Percentiles rank a stretch among this genome's conserved stretches.
These are phyloP conservation scores for Aegilops tauschii DNA, from an alignment of 176 grass and related monocot species.

Conservation along the genomic window DNA sequence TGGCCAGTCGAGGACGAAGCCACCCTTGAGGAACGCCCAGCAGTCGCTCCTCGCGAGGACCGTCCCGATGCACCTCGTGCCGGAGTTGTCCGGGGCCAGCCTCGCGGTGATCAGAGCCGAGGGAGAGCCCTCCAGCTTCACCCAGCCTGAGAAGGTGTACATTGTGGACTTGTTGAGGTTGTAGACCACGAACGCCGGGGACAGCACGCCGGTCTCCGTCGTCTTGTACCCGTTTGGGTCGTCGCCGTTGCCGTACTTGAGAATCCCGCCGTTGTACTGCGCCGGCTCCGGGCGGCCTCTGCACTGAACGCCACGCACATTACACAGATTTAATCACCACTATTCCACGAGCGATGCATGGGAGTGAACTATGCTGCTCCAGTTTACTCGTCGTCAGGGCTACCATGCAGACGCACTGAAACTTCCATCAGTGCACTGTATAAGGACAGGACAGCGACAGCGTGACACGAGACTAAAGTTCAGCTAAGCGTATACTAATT, in stretches of 20 bases:
- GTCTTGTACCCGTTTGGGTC: slow-evolving; percentile 59
- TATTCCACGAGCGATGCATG: neutral
- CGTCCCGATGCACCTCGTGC: slow-evolving; percentile 68
- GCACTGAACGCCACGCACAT: slow-evolving; percentile 55
- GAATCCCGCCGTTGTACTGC: slow-evolving; percentile 86
- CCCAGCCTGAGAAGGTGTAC: slow-evolving; percentile 98
- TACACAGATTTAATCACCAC: neutral
- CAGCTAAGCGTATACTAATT: neutral
- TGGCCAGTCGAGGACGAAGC: slow-evolving; percentile 63
- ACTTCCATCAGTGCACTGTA: neutral
- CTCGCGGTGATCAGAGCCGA: slow-evolving; percentile 69
- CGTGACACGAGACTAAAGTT: slow-evolving; percentile 8
- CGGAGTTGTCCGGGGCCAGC: slow-evolving; percentile 64
- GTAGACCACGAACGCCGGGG: slow-evolving; percentile 76
- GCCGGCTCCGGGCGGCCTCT: slow-evolving; percentile 71
- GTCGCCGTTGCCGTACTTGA: slow-evolving; percentile 53
- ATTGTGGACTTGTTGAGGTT: slow-evolving; percentile 70
- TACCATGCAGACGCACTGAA: neutral
- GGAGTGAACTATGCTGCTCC: neutral
- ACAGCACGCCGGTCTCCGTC: slow-evolving; percentile 71
- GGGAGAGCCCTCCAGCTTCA: slow-evolving; percentile 60
- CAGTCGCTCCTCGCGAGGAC: slow-evolving; percentile 69
- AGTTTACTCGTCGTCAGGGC: neutral
- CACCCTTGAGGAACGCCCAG: slow-evolving; percentile 88
- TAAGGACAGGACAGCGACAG: slow-evolving; percentile 13